Percentiles rank a stretch among this genome's conserved stretches.
Evolutionary conservation across 768 basidiomycete genomes (phyloP).

Genomic region (Tulasnella sp.): DNA sequence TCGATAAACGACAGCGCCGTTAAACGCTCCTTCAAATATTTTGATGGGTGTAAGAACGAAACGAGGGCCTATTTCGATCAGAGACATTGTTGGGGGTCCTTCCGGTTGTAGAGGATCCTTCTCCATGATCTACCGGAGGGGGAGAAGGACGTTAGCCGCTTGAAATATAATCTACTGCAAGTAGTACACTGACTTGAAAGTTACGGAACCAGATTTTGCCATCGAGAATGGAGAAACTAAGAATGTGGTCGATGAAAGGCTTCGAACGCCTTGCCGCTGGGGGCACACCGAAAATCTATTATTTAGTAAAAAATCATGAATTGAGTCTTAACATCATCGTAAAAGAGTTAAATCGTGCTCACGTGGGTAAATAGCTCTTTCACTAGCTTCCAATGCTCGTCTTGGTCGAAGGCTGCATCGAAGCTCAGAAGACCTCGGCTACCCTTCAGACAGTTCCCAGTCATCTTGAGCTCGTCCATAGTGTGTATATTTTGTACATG

Average conservation of each 20-base stretch:
- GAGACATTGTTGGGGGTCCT: constrained; percentile 71
- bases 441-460: constrained; percentile 95
- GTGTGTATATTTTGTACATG: constrained; percentile 98
- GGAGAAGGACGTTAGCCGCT: neutral
- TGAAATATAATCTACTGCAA: neutral
- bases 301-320: neutral
- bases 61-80: constrained; percentile 94
- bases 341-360: constrained; percentile 17
- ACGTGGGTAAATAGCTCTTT: constrained; percentile 95
- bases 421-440: constrained; percentile 87
- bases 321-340: neutral
- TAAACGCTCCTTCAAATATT: constrained; percentile 96
- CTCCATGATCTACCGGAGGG: constrained; percentile 63
- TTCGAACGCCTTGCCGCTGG: constrained; percentile 82
- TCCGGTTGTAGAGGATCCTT: constrained; percentile 86
- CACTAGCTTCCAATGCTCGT: constrained; percentile 72
- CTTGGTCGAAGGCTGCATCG: constrained; percentile 79
- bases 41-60: constrained; percentile 96
- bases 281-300: constrained; percentile 92
- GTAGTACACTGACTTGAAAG: constrained; percentile 60
- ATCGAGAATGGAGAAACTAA: constrained; percentile 93
- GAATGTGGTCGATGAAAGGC: constrained; percentile 95
- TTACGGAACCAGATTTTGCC: constrained; percentile 99
- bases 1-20: constrained; percentile 87
- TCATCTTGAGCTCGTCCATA: constrained; percentile 99